Evolutionary conservation across 495 filamentous ascomycete species (phyloP), one percentile per base, ranked within the genome.

Genomic region (Penicillium maclennaniae): DNA sequence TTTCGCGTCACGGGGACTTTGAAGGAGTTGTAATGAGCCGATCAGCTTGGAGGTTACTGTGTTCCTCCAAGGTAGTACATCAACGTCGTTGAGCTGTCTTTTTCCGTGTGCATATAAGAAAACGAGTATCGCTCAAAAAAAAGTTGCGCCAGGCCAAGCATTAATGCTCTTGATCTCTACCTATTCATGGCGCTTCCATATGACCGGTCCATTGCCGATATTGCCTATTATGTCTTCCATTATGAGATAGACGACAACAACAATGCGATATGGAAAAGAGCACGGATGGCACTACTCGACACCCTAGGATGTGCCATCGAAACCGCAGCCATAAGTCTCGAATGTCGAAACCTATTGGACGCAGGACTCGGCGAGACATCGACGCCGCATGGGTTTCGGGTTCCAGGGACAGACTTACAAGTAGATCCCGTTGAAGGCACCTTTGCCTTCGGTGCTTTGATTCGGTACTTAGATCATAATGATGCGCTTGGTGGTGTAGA

Each of bases 391-490:
- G 75, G 75, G n/a, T 78, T 77, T 55, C 59, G 56, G 20, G 48
- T 79, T 0, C 75, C 76, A 1, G 75, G 75, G 0, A 78, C 75
- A n/a, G 6, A 44, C 15, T 56, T 61, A 21, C 36, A 59, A 4
- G 43, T 76, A 4, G 74, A 77, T 51, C 67, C 69, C 3, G 34
- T 76, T 2, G 65, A 76, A 41, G 75, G 75, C 0, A 67, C 74
- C 7, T 78, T 78, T 46, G 68, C 72, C 43, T n/a, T 79, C 20
- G 73, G 76, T 3, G 51, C 65, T 7, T 48, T 76, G 51, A 73
- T 78, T 10, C 63, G 72, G 4, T 76, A 74, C 50, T 51, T 76
- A 19, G 75, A 77, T 45, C 73, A 75, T 38, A 78, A 78, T 44
- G 75, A 77, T 65, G 72, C 69, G 17, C 53, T 70, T 5, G 55